A percentile compares a stretch with the other conserved stretches of the same genome.
phyloP scores from a whole-genome alignment of 805 yeast species.

The Starmerella bacillaris region DNA sequence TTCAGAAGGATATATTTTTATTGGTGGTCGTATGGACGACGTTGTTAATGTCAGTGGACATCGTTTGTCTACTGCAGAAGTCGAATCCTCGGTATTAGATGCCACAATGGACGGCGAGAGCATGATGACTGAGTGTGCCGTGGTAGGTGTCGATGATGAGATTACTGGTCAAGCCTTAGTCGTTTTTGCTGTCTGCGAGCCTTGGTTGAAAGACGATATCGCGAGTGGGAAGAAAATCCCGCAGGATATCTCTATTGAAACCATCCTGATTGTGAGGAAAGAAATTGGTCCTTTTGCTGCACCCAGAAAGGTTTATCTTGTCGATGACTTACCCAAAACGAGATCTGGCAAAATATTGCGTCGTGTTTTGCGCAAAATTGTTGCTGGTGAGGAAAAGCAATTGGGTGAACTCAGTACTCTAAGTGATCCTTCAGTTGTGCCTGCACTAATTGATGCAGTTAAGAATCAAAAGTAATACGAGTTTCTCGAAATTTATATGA shows the following conservation, averaged over 20 bases:
- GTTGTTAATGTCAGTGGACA: constrained; percentile 97
- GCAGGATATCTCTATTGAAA: constrained; percentile 40
- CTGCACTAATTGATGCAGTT: constrained; percentile 53
- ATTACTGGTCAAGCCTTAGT: constrained; percentile 95
- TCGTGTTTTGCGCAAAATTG: constrained; percentile 84
- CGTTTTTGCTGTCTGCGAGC: constrained; percentile 49
- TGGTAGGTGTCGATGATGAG: constrained; percentile 85
- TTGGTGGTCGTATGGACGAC: constrained; percentile 95
- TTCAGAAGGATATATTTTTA: constrained; percentile 92
- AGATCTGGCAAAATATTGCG: constrained; percentile 98
- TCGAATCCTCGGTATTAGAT: constrained; percentile 53
- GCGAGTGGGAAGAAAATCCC: constrained; percentile 22
- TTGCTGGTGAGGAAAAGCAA: constrained; percentile 79
- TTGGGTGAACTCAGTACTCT: constrained; percentile 84
- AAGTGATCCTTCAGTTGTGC: constrained; percentile 72
- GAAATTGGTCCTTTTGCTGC: constrained; percentile 90
- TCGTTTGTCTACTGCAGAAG: constrained; percentile 94
- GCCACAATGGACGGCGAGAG: constrained; percentile 45
- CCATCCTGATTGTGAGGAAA: constrained; percentile 74
- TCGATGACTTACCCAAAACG: constrained; percentile 90
- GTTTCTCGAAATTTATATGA: too few relatives aligned
- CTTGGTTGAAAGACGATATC: constrained; percentile 41
- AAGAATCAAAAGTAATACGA: too few relatives aligned
- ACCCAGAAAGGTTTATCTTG: constrained; percentile 70
- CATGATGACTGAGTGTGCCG: constrained; percentile 86